phyloP scores from a whole-genome alignment of 768 basidiomycete genomes.

The Lactarius evosmus region DNA sequence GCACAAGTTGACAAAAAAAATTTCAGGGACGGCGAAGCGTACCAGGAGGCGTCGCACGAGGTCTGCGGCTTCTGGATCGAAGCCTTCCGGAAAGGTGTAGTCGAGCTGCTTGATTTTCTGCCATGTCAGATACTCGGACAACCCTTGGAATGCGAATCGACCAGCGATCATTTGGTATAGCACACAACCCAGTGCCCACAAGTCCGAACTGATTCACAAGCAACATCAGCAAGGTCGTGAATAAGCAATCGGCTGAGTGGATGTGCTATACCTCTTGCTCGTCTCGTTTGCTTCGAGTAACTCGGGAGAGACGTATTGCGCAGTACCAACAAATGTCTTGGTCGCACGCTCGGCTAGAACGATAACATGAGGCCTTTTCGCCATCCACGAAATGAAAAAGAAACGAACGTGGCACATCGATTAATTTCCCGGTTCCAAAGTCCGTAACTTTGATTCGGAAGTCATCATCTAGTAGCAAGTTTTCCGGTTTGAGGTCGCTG shows the following conservation, averaged over 20 bases:
- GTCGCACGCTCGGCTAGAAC: conserved; percentile 45
- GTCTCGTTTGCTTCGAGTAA: conserved; percentile 71
- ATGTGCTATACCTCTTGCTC: conserved; percentile 60
- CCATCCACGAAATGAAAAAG: conserved; percentile 31
- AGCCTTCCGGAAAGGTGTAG: conserved; percentile 82
- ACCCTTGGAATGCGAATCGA: conserved; percentile 85
- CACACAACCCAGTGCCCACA: conserved; percentile 95
- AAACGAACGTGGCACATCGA: conserved; percentile 52
- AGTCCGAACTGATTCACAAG: conserved; percentile 63
- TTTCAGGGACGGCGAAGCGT: conserved; percentile 29
- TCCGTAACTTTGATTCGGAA: conserved; percentile 94
- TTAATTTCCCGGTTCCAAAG: conserved; percentile 88
- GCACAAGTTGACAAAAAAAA: background rate
- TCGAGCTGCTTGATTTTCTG: conserved; percentile 89
- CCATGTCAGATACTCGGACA: conserved; percentile 92
- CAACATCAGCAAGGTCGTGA: conserved; percentile 4
- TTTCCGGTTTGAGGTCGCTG: conserved; percentile 82
- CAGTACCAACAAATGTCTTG: conserved; percentile 83
- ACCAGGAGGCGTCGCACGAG: conserved; percentile 78
- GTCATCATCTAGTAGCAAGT: conserved; percentile 82
- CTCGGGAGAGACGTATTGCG: conserved; percentile 88
- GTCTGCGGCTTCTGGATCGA: conserved; percentile 78
- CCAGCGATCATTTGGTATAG: conserved; percentile 92
- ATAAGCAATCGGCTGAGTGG: background rate
- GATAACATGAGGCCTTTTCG: conserved; percentile 27